Conservation (phyloP, 352 stramenopile genomes). For the Phytophthora agathidicida region DNA sequence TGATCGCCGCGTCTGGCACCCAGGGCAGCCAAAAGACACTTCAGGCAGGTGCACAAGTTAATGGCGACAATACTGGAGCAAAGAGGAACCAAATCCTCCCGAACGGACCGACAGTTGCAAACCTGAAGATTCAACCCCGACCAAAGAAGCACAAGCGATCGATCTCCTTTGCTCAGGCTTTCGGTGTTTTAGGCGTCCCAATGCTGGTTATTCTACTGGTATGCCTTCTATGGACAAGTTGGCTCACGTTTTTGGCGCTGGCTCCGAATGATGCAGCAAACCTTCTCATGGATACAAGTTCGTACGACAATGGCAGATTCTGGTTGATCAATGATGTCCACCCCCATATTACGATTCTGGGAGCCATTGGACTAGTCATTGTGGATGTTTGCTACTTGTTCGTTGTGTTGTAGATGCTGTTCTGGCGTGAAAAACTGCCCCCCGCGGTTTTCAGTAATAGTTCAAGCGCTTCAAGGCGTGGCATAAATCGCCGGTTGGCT, state of each 20-base stretch:
- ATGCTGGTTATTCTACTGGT: slow-evolving; percentile 17
- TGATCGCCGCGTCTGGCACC: too few relatives aligned
- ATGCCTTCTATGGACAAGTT: slow-evolving; percentile 24
- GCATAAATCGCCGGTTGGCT: background rate
- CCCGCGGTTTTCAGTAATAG: background rate
- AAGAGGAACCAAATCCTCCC: slow-evolving; percentile 12
- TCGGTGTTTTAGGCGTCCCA: slow-evolving; percentile 13
- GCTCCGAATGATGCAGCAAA: slow-evolving; percentile 27
- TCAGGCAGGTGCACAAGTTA: too few relatives aligned
- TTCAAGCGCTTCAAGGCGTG: background rate
- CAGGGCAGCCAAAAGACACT: too few relatives aligned
- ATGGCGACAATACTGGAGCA: too few relatives aligned
- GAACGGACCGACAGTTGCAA: background rate
- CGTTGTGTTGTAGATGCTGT: slow-evolving; percentile 25
- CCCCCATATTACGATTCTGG: background rate
- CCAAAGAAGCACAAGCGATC: background rate
- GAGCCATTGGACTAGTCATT: slow-evolving; percentile 8
- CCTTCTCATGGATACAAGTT: slow-evolving; percentile 26
- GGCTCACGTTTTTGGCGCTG: slow-evolving; percentile 22
- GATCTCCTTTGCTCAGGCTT: slow-evolving; percentile 5
- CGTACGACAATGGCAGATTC: slow-evolving; percentile 31
- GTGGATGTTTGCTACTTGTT: slow-evolving; percentile 18
- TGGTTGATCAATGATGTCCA: slow-evolving; percentile 22
- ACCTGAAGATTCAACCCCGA: too few relatives aligned
- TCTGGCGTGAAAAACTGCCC: slow-evolving; percentile 15